Evolutionary conservation across 768 basidiomycete genomes (phyloP), one percentile per base, ranked within the genome.

Genomic region (Myochromella boudieri): DNA sequence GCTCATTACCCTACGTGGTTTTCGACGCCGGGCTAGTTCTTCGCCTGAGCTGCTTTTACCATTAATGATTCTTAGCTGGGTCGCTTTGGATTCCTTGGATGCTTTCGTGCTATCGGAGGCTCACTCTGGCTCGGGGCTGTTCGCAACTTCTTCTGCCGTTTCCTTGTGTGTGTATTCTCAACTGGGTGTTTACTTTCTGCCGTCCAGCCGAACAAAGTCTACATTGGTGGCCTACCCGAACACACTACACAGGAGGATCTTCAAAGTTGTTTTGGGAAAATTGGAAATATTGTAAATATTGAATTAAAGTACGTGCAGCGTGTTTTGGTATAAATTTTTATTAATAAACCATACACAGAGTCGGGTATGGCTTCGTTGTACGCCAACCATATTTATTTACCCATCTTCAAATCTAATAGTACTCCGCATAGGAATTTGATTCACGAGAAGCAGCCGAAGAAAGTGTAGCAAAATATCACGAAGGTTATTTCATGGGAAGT

Each of bases 321-420:
- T 31, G n/a, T 37, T 58, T 43, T 54, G 39, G 42, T 57, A 54
- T 39, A 46, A 24, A 28, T 34, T 46, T 27, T 17, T 52, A 17
- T 52, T 40, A 10, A 53, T 15, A 63, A 56, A 48, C 39, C 28
- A 52, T 50, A 20, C 38, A 18, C 56, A 93, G 90, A 70, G 73
- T 87, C 49, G 91, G 91, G 21, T 93, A 91, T 68, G 91, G 91
- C 51, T 94, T 93, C 58, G 91, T 93, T 68, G 91, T 92, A 76
- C 54, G 88, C 34, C 9, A 15, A 15, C 8, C n/a, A 8, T 48
- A n/a, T 43, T 11, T n/a, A 4, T 20, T 8, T 32, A 21, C 25
- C 24, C 33, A 22, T n/a, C 31, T 49, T 60, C 31, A 52, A 42
- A 42, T 22, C 21, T 20, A 21, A n/a, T n/a, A n/a, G n/a, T n/a